Evolutionary conservation across 78 protist genomes (phyloP).

Genomic region (Protostelium mycophagum): DNA sequence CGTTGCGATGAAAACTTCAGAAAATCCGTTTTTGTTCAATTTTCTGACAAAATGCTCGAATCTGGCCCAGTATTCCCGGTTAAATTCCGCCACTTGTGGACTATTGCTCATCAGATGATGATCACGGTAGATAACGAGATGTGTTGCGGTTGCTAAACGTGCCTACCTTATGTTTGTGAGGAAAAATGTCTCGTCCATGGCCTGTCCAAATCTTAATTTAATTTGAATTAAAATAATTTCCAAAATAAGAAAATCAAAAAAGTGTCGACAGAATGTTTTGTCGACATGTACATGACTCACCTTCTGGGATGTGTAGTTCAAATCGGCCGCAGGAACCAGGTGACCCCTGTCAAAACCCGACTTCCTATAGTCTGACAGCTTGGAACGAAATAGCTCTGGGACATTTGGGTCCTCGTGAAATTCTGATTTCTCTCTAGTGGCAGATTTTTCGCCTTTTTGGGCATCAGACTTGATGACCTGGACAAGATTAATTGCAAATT

Average conservation of each 20-base stretch:
- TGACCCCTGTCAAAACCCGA: slow-evolving; percentile 22
- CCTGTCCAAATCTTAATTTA: background rate
- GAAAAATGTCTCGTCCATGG: slow-evolving; percentile 15
- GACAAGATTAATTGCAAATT: no score
- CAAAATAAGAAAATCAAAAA: background rate
- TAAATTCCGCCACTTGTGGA: slow-evolving; percentile 22
- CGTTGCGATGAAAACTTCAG: slow-evolving; percentile 7
- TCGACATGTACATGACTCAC: background rate
- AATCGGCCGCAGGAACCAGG: slow-evolving; percentile 17
- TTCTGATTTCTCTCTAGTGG: background rate
- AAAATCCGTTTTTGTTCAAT: background rate
- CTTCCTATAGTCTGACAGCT: background rate
- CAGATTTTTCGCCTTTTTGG: background rate
- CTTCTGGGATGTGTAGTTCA: slow-evolving; percentile 2
- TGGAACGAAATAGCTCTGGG: background rate
- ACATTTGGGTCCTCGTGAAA: background rate
- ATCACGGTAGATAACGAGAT: background rate
- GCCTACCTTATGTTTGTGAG: slow-evolving; percentile 15
- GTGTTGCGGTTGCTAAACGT: no score
- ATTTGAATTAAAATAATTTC: no score
- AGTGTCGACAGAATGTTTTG: background rate
- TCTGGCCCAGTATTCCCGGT: slow-evolving; percentile 18
- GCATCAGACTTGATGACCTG: background rate
- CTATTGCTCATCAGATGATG: background rate
- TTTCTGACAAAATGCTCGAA: slow-evolving; percentile 5